These are phyloP conservation scores for Mortierella sp. DNA, from an alignment of 371 early-diverging fungal genomes.

Conservation along the genomic window DNA sequence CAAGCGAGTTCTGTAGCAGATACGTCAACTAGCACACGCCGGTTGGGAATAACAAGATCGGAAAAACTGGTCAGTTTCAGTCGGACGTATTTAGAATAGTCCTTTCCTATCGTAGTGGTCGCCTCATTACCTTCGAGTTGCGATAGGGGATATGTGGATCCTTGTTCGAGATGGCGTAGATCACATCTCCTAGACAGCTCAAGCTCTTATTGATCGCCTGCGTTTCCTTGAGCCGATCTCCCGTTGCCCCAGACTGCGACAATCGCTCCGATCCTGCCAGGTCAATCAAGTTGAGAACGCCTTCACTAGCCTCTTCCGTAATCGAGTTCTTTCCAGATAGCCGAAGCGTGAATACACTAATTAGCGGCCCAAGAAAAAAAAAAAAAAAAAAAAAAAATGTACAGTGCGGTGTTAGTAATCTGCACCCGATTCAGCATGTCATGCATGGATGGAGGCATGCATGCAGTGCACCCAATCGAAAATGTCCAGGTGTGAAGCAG, in stretches of 20 bases:
- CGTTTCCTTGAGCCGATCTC: constrained; percentile 94
- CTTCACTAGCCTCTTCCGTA: constrained; percentile 77
- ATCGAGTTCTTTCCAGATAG: constrained; percentile 78
- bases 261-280: constrained; percentile 98
- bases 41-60: not conserved
- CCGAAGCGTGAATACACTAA: constrained; percentile 86
- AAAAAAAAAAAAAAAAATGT: too few species aligned
- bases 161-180: constrained; percentile 87
- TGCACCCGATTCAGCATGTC: too few species aligned
- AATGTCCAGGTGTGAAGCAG: too few species aligned
- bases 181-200: constrained; percentile 93
- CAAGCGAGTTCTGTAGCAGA: constrained; percentile 90
- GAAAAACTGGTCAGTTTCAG: not conserved
- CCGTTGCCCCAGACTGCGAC: constrained; percentile 86
- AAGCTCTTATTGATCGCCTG: constrained; percentile 98
- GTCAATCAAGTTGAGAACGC: constrained; percentile 93
- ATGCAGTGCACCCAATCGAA: too few species aligned
- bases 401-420: not conserved
- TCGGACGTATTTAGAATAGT: too few species aligned
- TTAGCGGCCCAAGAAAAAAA: not conserved
- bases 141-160: constrained; percentile 95
- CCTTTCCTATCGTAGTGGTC: not conserved
- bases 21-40: constrained; percentile 76
- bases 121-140: constrained; percentile 82
- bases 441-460: too few species aligned